Base-by-base conservation (phyloP, 106 monocot genomes). In the Acorus calamus region DNA sequence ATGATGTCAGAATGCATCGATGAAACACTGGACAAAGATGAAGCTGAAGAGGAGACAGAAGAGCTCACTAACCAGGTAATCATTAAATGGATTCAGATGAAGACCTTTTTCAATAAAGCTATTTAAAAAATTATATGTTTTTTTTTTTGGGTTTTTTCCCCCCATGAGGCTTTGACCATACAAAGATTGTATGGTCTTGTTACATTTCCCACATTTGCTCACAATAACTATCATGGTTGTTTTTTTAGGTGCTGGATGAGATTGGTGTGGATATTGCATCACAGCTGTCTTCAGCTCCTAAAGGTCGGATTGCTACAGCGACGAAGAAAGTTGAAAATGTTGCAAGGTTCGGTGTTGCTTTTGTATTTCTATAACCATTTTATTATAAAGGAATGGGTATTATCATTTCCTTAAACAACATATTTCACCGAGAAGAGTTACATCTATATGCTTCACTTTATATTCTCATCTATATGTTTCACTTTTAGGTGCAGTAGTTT, bases 21-120 rank as follows among this genome's bases (percentile, higher is more conserved):
- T 71, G 94, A 94, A 86, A 94, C 94, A 49, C 62, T 94, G 69
- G 94, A 86, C 68, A 89, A 94, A 84, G 94, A 94, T 73, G 89
- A 94, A 58, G 86, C 86, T 13, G 94, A 89, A 73, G 94, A 94
- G 71, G 94, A 94, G 84, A 89, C 94, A 42, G 94, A 94, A 66
- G 89, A 94, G 50, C 78, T 94, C 44, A 89, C 89, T 3, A 94
- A 94, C 74, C 94, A 94, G 89, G 94, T 89, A 63, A 69, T 44
- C 12, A 68, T 28, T 28, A 28, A 28, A 28, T 28, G 28, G 28
- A 28, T 28, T 28, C 28, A 28, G 28, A 28, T 28, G 28, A 28
- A 28, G 28, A 28, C 28, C 28, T 28, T 28, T 28, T 0, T 28
- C 28, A 28, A 28, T 28, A 28, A 28, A 28, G 28, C 28, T 10